phyloP scores from a whole-genome alignment of 2,329 filamentous ascomycete genomes.

The Amauroascus niger region DNA sequence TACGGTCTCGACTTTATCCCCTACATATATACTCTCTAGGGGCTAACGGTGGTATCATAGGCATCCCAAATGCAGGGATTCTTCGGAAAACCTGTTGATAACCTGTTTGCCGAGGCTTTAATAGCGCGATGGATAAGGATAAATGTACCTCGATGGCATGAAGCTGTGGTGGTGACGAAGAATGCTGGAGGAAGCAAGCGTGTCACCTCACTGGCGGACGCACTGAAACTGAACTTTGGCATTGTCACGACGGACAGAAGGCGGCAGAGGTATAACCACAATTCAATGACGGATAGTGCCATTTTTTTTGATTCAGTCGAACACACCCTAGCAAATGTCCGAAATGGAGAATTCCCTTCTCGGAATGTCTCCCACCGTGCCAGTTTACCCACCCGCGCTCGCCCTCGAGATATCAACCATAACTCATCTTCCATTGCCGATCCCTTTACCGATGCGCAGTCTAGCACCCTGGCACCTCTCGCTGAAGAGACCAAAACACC shows the following conservation, averaged over 20 bases:
- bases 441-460: constrained; percentile 3
- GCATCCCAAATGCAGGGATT: constrained; percentile 99
- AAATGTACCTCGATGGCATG: constrained; percentile 74
- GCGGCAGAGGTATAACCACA: constrained; percentile 35
- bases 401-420: constrained; percentile 4
- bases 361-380: constrained; percentile 1
- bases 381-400: constrained; percentile 2
- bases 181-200: constrained; percentile 96
- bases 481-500: constrained; percentile 5
- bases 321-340: constrained; percentile 25
- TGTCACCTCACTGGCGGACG: constrained; percentile 90
- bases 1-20: constrained; percentile 30
- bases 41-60: constrained; percentile 21
- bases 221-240: constrained; percentile 92
- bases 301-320: constrained; percentile 59
- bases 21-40: not conserved
- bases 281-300: constrained; percentile 66
- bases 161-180: constrained; percentile 95
- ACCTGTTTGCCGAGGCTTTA: constrained; percentile 88
- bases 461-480: not conserved
- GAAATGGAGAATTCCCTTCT: constrained; percentile 13
- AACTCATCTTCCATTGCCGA: not conserved
- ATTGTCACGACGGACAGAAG: constrained; percentile 62
- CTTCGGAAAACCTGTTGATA: constrained; percentile 95
- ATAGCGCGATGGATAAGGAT: constrained; percentile 91